A percentile compares a stretch with the other conserved stretches of the same genome.
Evolutionary conservation across 768 basidiomycete genomes (phyloP).

Genomic region (Cytidiella melzeri): DNA sequence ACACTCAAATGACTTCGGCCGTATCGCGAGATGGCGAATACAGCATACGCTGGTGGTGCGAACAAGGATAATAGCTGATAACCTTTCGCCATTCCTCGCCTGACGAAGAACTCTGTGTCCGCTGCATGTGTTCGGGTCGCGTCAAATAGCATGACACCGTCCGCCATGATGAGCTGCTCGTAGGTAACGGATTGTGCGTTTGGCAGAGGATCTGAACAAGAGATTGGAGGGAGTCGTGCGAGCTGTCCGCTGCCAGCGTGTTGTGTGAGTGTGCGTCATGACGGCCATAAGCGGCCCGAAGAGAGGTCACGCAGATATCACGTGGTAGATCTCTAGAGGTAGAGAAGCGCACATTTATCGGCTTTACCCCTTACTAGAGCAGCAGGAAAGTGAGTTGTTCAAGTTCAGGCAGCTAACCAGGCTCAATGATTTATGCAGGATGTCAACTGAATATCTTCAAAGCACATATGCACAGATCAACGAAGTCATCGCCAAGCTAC

Average conservation of each 20-base stretch:
- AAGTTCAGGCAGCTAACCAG: too few species aligned
- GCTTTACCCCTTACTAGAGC: too few species aligned
- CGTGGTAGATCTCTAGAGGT: too few species aligned
- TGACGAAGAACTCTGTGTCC: constrained; percentile 62
- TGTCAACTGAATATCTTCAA: constrained; percentile 19
- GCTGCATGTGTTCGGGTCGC: constrained; percentile 34
- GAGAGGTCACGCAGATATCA: constrained; percentile 4
- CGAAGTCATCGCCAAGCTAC: constrained; percentile 22
- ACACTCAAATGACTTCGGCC: constrained; percentile 49
- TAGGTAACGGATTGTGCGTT: too few species aligned
- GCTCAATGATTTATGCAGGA: too few species aligned
- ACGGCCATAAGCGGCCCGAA: constrained; percentile 3
- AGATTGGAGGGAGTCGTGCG: neutral
- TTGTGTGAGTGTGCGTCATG: neutral
- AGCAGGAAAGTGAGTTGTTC: too few species aligned
- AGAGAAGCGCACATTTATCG: too few species aligned
- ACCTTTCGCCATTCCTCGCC: constrained; percentile 58
- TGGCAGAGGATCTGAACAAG: too few species aligned
- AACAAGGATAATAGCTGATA: constrained; percentile 64
- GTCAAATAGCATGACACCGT: constrained; percentile 18
- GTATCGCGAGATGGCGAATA: constrained; percentile 45
- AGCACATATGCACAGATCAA: constrained; percentile 20
- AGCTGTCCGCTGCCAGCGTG: too few species aligned
- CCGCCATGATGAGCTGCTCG: constrained; percentile 20
- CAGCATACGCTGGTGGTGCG: constrained; percentile 54